Evolutionary conservation across 176 grass and related monocot genomes (phyloP).

Genomic region (Carex pumila): DNA sequence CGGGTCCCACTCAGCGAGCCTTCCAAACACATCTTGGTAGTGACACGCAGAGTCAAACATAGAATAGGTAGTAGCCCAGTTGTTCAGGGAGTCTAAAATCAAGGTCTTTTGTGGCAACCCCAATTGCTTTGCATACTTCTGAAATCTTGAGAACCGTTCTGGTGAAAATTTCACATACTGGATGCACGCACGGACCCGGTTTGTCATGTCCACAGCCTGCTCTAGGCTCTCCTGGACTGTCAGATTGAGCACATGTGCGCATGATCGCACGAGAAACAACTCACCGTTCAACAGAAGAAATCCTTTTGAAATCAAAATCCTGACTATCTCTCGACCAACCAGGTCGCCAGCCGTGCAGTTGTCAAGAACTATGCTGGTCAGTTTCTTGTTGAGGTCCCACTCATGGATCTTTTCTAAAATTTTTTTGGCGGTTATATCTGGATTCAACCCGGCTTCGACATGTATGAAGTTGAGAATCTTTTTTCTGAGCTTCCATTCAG

Average conservation of each 20-base stretch:
- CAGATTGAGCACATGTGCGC: constrained; percentile 65
- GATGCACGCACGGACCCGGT: constrained; percentile 55
- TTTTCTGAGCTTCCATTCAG: constrained; percentile 89
- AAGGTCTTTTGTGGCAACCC: constrained; percentile 59
- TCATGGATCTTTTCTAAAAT: constrained; percentile 65
- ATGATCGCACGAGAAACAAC: constrained; percentile 66
- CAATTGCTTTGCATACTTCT: constrained; percentile 51
- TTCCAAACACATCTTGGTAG: constrained; percentile 63
- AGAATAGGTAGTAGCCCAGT: constrained; percentile 64
- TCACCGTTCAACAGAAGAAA: constrained; percentile 64
- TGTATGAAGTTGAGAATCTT: constrained; percentile 87
- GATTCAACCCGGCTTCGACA: constrained; percentile 38
- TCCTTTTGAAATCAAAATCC: constrained; percentile 51
- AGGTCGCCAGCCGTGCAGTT: constrained; percentile 57
- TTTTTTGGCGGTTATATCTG: constrained; percentile 41
- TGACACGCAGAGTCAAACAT: constrained; percentile 95
- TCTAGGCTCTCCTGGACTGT: constrained; percentile 80
- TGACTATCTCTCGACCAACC: constrained; percentile 62
- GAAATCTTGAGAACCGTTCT: constrained; percentile 67
- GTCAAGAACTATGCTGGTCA: constrained; percentile 63
- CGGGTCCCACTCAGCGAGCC: constrained; percentile 57
- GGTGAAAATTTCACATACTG: constrained; percentile 77
- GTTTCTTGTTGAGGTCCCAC: constrained; percentile 75
- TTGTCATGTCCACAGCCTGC: constrained; percentile 45
- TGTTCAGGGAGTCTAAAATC: constrained; percentile 73